Conservation (phyloP, 139 green algal species). For the Picochlorum sp. region DNA sequence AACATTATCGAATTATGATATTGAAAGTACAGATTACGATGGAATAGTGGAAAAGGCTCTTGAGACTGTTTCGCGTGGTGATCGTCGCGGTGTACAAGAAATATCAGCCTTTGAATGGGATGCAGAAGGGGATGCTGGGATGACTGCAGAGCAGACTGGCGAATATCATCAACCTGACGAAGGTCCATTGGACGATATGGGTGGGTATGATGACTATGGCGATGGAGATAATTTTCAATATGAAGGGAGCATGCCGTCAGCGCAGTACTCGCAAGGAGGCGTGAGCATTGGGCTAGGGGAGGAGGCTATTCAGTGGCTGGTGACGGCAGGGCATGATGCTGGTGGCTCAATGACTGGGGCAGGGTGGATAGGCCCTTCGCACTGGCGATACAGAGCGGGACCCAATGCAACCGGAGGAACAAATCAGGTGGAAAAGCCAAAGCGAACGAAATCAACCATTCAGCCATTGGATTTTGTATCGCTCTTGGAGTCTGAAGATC, state of each 20-base stretch:
- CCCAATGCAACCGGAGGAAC: not conserved
- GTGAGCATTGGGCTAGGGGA: not conserved
- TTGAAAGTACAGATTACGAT: constrained; percentile 8
- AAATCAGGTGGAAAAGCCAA: constrained; percentile 2
- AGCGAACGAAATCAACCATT: constrained; percentile 6
- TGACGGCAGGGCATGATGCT: constrained; percentile 11
- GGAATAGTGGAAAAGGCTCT: constrained; percentile 9
- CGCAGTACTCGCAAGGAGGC: not conserved
- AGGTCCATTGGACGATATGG: not conserved
- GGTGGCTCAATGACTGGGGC: not conserved
- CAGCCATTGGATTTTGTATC: constrained; percentile 58
- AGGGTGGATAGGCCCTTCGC: constrained; percentile 43
- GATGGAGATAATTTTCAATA: not conserved
- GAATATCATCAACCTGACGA: not conserved
- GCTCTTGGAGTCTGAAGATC: constrained; percentile 16
- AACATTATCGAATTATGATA: not conserved
- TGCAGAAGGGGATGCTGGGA: not conserved
- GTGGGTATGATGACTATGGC: constrained; percentile 9
- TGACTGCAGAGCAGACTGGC: not conserved
- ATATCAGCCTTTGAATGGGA: not conserved
- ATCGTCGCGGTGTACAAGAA: not conserved
- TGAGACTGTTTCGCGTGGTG: not conserved
- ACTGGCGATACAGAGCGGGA: constrained; percentile 45
- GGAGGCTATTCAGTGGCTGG: constrained; percentile 26
- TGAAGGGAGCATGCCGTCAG: not conserved